These are phyloP conservation scores for Scedosporium boydii DNA, from an alignment of 2,329 filamentous ascomycete genomes.

Conservation along the genomic window DNA sequence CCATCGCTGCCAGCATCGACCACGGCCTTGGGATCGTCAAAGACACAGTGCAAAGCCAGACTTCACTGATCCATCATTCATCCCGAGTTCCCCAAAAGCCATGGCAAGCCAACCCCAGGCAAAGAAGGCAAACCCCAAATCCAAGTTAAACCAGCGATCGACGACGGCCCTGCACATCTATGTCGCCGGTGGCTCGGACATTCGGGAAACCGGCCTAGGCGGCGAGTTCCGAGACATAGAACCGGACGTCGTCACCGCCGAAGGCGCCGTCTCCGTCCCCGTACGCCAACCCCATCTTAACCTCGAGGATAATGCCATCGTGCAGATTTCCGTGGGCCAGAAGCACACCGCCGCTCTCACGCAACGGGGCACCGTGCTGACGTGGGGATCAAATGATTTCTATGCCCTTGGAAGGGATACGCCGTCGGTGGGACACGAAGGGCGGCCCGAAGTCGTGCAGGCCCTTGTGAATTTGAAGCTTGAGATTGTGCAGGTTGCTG, in stretches of 20 bases:
- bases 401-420: slow-evolving; percentile 49
- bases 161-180: neutral
- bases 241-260: neutral
- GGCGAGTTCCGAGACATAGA: neutral
- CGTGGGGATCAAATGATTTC: slow-evolving; percentile 60
- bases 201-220: neutral
- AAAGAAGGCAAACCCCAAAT: neutral
- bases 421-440: slow-evolving; percentile 17
- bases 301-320: slow-evolving; percentile 43
- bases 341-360: slow-evolving; percentile 57
- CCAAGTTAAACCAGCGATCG: neutral
- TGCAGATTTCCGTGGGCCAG: slow-evolving; percentile 51
- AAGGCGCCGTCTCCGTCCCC: neutral
- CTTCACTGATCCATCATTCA: neutral
- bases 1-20: too few species aligned
- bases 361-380: slow-evolving; percentile 51
- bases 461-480: slow-evolving; percentile 35
- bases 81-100: neutral
- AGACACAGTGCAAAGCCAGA: neutral
- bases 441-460: slow-evolving; percentile 12
- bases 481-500: slow-evolving; percentile 47
- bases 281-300: slow-evolving; percentile 44
- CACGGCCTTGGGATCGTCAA: too few species aligned
- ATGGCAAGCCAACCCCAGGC: neutral
- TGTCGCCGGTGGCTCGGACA: neutral